These are phyloP conservation scores for Ascoidea rubescens DNA, from an alignment of 805 yeast species.

Conservation along the genomic window DNA sequence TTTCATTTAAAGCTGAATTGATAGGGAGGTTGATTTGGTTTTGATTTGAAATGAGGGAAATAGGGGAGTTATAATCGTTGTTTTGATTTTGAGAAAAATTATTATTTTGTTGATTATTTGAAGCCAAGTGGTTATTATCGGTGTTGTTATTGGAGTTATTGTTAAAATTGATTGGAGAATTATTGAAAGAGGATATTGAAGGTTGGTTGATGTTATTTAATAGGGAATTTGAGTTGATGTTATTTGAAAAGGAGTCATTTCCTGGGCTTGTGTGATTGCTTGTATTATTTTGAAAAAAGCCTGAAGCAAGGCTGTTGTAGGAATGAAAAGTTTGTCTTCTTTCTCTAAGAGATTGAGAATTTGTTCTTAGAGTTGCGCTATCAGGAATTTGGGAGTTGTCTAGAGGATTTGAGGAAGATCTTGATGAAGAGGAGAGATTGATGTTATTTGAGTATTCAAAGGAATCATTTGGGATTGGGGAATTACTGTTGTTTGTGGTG, in stretches of 20 bases:
- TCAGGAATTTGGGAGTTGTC: neutral
- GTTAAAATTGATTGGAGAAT: too few relatives aligned
- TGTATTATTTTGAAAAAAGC: neutral
- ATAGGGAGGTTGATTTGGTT: neutral
- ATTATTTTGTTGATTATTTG: too few relatives aligned
- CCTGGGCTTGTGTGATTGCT: too few relatives aligned
- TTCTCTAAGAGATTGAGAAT: neutral
- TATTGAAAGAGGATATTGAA: too few relatives aligned
- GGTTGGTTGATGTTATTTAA: too few relatives aligned
- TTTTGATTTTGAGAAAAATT: neutral
- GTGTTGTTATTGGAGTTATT: too few relatives aligned
- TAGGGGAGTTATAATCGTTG: neutral
- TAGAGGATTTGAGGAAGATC: neutral
- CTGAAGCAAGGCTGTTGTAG: neutral
- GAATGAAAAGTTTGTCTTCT: neutral
- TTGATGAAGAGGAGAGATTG: slow-evolving; percentile 1
- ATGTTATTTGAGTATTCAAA: too few relatives aligned
- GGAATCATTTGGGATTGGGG: neutral
- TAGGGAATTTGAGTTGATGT: neutral
- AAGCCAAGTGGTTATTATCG: too few relatives aligned
- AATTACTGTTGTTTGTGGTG: slow-evolving; percentile 7
- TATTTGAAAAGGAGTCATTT: too few relatives aligned
- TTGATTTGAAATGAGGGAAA: neutral
- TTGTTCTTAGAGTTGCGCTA: neutral
- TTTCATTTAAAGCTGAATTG: neutral